These are phyloP conservation scores for Metarhizium robertsii DNA, from an alignment of 2,329 filamentous ascomycete species.

Conservation along the genomic window DNA sequence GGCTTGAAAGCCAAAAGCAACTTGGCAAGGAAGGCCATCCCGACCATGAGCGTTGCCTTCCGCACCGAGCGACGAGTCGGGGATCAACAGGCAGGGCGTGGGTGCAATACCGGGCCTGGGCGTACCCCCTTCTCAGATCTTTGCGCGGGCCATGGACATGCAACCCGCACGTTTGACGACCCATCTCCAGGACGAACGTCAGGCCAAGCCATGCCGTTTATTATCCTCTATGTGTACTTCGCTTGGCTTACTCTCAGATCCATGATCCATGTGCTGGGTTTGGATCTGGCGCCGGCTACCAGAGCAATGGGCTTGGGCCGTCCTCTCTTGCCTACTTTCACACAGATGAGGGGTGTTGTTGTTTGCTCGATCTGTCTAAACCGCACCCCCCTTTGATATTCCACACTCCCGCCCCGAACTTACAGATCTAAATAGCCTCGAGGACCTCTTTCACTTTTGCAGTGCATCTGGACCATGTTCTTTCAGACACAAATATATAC, in stretches of 20 bases:
- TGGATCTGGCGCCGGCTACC: conserved; percentile 23
- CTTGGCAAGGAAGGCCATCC: not conserved
- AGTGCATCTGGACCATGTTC: not conserved
- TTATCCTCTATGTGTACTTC: conserved; percentile 15
- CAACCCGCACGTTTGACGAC: conserved; percentile 24
- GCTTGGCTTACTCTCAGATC: conserved; percentile 27
- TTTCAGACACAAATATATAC: not conserved
- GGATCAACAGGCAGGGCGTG: not conserved
- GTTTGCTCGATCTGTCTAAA: conserved; percentile 23
- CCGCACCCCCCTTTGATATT: conserved; percentile 1
- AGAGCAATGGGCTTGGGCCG: conserved; percentile 22
- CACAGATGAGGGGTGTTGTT: conserved; percentile 17
- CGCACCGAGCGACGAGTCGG: not conserved
- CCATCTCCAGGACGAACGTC: conserved; percentile 7
- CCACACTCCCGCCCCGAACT: conserved; percentile 8
- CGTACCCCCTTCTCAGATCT: conserved; percentile 2
- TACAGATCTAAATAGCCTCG: conserved; percentile 17
- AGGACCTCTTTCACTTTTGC: conserved; percentile 4
- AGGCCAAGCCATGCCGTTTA: not conserved
- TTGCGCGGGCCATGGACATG: conserved; percentile 19
- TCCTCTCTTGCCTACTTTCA: conserved; percentile 17
- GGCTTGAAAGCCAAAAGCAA: not conserved
- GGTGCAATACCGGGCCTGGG: not conserved
- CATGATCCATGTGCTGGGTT: conserved; percentile 18
- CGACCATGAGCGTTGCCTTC: not conserved